Conservation (phyloP, 116 monocot genomes). For the Dioscorea cayenensis region DNA sequence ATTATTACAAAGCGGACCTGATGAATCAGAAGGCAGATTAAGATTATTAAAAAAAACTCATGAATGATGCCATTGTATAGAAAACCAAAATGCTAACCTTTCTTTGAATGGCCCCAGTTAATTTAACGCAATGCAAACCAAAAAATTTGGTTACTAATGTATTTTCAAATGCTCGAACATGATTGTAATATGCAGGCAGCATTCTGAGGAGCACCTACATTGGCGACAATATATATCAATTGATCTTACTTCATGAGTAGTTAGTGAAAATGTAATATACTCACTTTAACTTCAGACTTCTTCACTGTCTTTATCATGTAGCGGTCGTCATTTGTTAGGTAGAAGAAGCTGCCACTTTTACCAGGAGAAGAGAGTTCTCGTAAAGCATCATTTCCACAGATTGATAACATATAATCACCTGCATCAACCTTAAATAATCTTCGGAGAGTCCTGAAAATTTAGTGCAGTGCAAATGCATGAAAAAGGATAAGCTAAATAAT, state of each 20-base stretch:
- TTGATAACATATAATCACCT: constrained; percentile 83
- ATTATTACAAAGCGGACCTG: constrained; percentile 98
- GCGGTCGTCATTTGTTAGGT: constrained; percentile 63
- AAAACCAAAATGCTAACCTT: constrained; percentile 40
- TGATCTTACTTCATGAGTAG: background rate
- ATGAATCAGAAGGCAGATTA: constrained; percentile 1
- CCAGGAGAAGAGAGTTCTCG: constrained; percentile 89
- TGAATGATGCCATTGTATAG: background rate
- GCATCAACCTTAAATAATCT: constrained; percentile 74
- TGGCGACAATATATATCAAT: background rate
- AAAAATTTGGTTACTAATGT: constrained; percentile 71
- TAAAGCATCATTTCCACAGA: constrained; percentile 88
- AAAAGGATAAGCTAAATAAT: background rate
- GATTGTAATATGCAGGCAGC: constrained; percentile 75
- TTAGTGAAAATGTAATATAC: background rate
- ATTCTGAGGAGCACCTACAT: constrained; percentile 54
- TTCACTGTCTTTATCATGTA: constrained; percentile 87
- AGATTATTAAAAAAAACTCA: background rate
- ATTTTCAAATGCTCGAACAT: constrained; percentile 58
- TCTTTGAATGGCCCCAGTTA: constrained; percentile 57
- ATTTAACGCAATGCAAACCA: constrained; percentile 71
- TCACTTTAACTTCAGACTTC: constrained; percentile 78
- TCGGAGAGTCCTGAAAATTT: constrained; percentile 51
- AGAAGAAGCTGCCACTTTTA: constrained; percentile 92
- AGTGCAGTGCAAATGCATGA: background rate